Percentiles rank a stretch among this genome's conserved stretches.
Conservation (phyloP, 2,329 filamentous ascomycete species). For the Pestalotiopsis sp. region DNA sequence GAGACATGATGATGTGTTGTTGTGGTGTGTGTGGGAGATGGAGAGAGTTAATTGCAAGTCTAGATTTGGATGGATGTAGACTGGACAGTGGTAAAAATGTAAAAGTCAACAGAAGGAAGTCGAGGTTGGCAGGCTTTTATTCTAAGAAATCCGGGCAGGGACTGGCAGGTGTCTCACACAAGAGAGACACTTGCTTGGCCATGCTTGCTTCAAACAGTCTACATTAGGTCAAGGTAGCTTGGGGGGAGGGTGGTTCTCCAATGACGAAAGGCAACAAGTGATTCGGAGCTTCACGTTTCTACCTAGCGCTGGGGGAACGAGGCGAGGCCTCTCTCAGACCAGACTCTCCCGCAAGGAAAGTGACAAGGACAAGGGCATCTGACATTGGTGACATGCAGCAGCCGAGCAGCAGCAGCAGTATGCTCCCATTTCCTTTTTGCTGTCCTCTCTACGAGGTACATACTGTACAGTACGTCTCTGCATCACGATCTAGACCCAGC, state of each 20-base stretch:
- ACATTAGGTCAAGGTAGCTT: background rate
- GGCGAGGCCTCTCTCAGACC: too few relatives aligned
- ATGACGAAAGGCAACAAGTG: constrained; percentile 13
- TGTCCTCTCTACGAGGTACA: background rate
- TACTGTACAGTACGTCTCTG: too few relatives aligned
- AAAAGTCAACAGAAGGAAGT: constrained; percentile 10
- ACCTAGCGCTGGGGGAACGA: background rate
- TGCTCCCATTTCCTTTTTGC: background rate
- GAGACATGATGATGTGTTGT: constrained; percentile 53
- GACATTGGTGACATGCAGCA: background rate
- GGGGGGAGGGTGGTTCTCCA: background rate
- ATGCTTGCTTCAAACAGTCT: background rate
- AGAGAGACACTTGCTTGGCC: background rate
- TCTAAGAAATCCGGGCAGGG: background rate
- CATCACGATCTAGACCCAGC: constrained; percentile 8
- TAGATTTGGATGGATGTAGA: background rate
- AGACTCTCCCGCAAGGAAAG: background rate
- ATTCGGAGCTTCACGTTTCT: background rate
- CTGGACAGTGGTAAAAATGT: background rate
- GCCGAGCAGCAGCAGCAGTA: background rate
- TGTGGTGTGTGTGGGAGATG: constrained; percentile 12
- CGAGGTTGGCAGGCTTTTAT: constrained; percentile 9
- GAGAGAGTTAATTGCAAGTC: background rate
- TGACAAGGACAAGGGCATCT: background rate
- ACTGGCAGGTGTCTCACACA: constrained; percentile 1